Evolutionary conservation across 306 rosid genomes (phyloP), one percentile per base, ranked within the genome.

Genomic region (Gastrolobium bilobum): DNA sequence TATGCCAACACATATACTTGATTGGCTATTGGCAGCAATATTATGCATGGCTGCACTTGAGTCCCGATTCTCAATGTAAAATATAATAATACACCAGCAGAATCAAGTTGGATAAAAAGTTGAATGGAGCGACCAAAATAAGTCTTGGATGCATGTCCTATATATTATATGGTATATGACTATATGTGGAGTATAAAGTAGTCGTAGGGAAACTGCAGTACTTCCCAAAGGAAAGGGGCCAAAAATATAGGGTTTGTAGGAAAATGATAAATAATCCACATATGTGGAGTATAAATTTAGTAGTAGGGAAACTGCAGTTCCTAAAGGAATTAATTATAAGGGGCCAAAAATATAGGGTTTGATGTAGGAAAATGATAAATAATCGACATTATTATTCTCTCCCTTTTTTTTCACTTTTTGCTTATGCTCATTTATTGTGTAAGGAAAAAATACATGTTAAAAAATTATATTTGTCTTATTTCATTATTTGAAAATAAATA

Each of bases 171-270:
- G 11, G 26, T 20, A 30, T 54, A 52, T 48, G 20, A 11, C 0
- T 56, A 29, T 37, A 34, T n/a, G 53, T 56, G 65, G 11, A 15
- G 51, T 76, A 60, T 14, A 68, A 81, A 68, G 56, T 81, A 61
- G 73, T n/a, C n/a, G n/a, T 83, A 76, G 75, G 80, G 86, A 79
- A 86, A 62, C 64, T 80, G 87, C 71, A 68, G 71, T 78, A 48
- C 76, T 76, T 80, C 76, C 71, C 50, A 71, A 67, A 79, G 44
- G 56, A 75, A 73, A 69, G 60, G 73, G 58, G 37, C 58, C 60
- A 39, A 73, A 61, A 69, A 43, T 61, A 42, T 40, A 15, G 81
- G 78, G 46, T 61, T 84, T 62, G 43, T 29, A 8, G 46, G 10
- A 5, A 43, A 26, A 42, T 20, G 11, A 66, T 43, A 7, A 20